Evolutionary conservation across 805 yeast species (phyloP).

Genomic region (Barnettozyma californica): DNA sequence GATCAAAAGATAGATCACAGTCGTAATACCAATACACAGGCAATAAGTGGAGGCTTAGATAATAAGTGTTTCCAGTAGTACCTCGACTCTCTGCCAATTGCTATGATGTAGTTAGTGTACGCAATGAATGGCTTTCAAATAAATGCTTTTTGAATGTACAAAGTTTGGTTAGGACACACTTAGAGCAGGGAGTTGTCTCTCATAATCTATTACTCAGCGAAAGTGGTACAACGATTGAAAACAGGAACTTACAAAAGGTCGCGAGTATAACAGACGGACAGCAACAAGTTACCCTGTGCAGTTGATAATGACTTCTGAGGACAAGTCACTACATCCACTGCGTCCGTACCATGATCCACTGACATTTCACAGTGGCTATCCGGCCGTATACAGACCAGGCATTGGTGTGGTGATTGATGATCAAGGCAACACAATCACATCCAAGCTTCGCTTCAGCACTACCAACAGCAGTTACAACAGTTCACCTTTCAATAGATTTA

Average conservation of each 20-base stretch:
- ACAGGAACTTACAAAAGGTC: not conserved
- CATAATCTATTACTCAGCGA: not conserved
- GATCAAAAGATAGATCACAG: not conserved
- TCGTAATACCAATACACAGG: no score
- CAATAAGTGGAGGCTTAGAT: not conserved
- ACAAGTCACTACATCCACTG: slow-evolving; percentile 19
- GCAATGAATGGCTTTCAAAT: not conserved
- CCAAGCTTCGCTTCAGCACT: slow-evolving; percentile 26
- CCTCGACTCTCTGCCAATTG: not conserved
- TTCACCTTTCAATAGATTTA: slow-evolving; percentile 14
- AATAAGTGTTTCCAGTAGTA: not conserved
- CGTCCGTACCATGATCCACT: slow-evolving; percentile 74
- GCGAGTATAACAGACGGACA: not conserved
- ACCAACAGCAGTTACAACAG: slow-evolving; percentile 15
- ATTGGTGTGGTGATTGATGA: slow-evolving; percentile 49
- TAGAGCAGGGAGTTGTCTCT: no score
- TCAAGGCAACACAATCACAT: slow-evolving; percentile 34
- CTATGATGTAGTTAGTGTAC: not conserved
- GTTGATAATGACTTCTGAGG: not conserved
- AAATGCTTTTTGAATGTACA: not conserved
- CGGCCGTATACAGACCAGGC: slow-evolving; percentile 55
- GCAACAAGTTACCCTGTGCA: not conserved
- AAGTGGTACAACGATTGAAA: not conserved
- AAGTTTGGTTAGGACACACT: not conserved
- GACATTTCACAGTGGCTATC: slow-evolving; percentile 58